Evolutionary conservation across 2,329 filamentous ascomycete species (phyloP), one percentile per base, ranked within the genome.

Genomic region (Fusarium nisikadoi): DNA sequence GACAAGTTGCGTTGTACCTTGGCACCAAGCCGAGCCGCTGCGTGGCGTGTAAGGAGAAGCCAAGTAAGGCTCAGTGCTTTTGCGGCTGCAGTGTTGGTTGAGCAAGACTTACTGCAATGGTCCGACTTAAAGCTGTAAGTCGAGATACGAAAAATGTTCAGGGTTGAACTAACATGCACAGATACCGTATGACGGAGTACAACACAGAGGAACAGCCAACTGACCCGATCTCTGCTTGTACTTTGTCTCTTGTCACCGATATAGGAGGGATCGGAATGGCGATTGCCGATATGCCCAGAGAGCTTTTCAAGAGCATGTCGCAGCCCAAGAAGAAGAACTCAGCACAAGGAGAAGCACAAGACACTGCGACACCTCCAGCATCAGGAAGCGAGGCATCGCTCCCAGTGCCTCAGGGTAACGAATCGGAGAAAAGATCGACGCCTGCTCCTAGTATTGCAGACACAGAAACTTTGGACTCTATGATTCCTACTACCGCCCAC

Each of bases 241-340:
- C 94, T 1, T 89, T 90, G 47, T 93, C 94, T 0, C 82, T 98
- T 2, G 84, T 97, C n/a, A 92, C 93, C 10, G 95, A 95, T n/a
- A 85, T 96, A 50, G 91, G 92, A 31, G 92, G 89, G 42, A 91
- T 98, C 63, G 89, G 93, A 76, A 92, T 97, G 88, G 93, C 94
- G 2, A 86, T 97, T 43, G 93, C 93, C 2, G 94, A 97, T 76
- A 87, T 91, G 73, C 89, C 89, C 5, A 82, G 86, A 23, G 86
- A 89, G 65, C 79, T 90, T 9, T 88, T 90, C 79, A 87, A 84
- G 53, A 77, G 76, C 20, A 76, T 77, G 13, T 74, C 74, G 47
- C 74, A 74, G 27, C 63, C 60, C 19, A 79, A 75, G 35, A 73
- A 75, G 25, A 47, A 27, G 23, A 49, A 50, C 23, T 17, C 63